These are phyloP conservation scores for Cytospora chrysosperma DNA, from an alignment of 2,329 filamentous ascomycete species.

Conservation along the genomic window DNA sequence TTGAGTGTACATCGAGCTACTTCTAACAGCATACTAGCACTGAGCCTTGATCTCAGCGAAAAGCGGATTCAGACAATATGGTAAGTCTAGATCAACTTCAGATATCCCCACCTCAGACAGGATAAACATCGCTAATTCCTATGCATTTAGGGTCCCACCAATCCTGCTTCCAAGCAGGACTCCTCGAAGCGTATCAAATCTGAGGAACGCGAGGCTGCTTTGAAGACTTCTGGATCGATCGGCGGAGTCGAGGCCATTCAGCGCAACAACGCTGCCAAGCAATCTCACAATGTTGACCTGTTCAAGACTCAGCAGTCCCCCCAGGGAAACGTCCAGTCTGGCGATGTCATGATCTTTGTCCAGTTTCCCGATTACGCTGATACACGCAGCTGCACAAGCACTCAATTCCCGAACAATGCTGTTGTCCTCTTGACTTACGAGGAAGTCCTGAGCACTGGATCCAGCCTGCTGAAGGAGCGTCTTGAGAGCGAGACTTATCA, in stretches of 20 bases:
- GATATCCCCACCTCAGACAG: background rate
- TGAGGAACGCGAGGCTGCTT: background rate
- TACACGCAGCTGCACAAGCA: conserved; percentile 4
- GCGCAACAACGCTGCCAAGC: conserved; percentile 8
- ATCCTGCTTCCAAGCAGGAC: background rate
- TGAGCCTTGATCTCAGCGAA: background rate
- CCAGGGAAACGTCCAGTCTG: background rate
- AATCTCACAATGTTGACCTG: conserved; percentile 17
- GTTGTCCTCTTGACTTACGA: conserved; percentile 9
- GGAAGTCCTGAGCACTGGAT: conserved; percentile 15
- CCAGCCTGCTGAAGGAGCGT: background rate
- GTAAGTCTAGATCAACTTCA: too few relatives aligned
- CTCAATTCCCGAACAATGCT: background rate
- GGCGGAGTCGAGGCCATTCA: background rate
- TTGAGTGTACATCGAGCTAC: background rate
- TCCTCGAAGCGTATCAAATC: background rate
- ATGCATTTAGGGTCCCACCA: background rate
- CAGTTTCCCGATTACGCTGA: background rate
- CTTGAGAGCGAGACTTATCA: conserved; percentile 17
- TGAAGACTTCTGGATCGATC: background rate
- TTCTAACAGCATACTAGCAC: background rate
- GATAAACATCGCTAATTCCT: background rate
- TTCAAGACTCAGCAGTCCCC: conserved; percentile 1
- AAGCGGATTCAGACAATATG: too few relatives aligned
- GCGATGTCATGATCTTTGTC: conserved; percentile 13